Evolutionary conservation across 2,329 filamentous ascomycete species (phyloP).

Genomic region (Aspergillus latus): DNA sequence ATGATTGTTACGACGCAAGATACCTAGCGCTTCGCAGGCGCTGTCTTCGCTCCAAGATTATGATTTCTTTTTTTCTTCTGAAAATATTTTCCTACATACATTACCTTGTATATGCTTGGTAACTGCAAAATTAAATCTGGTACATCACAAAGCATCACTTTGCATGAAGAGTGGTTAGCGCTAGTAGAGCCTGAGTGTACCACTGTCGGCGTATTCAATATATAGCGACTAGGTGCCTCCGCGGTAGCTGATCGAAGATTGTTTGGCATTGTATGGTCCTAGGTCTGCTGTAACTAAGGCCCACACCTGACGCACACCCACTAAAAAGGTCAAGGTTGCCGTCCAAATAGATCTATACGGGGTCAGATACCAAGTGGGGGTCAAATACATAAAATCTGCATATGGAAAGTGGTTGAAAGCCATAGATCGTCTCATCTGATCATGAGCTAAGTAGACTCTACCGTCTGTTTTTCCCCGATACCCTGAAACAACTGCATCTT

Average conservation of each 20-base stretch:
- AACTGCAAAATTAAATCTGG: slow-evolving; percentile 6
- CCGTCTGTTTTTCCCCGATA: slow-evolving; percentile 31
- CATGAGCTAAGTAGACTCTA: slow-evolving; percentile 17
- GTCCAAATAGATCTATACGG: no score
- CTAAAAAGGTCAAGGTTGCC: no score
- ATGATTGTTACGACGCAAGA: slow-evolving; percentile 23
- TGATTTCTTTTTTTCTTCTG: slow-evolving; percentile 4
- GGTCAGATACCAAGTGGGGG: no score
- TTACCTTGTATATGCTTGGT: slow-evolving; percentile 4
- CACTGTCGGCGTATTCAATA: no score
- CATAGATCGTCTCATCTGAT: neutral
- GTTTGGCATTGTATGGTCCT: neutral
- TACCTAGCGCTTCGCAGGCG: slow-evolving; percentile 11
- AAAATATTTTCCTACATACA: slow-evolving; percentile 9
- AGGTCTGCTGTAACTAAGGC: neutral
- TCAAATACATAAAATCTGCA: neutral
- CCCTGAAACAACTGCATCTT: slow-evolving; percentile 53
- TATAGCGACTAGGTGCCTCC: no score
- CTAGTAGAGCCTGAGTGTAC: no score
- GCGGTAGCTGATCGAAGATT: no score
- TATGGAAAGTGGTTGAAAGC: neutral
- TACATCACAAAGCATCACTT: no score
- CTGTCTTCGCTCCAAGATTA: slow-evolving; percentile 11
- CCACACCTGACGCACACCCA: neutral
- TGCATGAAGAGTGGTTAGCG: no score